Percentiles rank a stretch among this genome's conserved stretches.
These are phyloP conservation scores for Cordyceps sp. DNA, from an alignment of 2,329 filamentous ascomycete species.

Conservation along the genomic window DNA sequence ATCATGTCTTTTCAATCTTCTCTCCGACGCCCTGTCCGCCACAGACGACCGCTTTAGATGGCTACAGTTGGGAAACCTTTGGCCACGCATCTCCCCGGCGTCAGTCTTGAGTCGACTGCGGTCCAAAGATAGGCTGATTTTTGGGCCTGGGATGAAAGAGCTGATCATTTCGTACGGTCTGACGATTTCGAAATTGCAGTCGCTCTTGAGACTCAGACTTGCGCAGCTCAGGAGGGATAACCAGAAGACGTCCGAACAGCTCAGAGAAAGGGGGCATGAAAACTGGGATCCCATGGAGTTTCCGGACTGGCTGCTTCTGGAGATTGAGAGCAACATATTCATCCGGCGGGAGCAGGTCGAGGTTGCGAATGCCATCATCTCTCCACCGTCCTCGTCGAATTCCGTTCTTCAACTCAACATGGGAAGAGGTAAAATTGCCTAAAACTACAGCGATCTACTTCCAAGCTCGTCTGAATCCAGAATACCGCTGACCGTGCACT, in stretches of 20 bases:
- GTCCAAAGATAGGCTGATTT: conserved; percentile 3
- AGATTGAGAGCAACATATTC: conserved; percentile 47
- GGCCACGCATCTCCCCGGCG: conserved; percentile 25
- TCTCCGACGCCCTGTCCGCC: neutral
- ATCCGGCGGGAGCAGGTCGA: conserved; percentile 45
- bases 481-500: conserved; percentile 14
- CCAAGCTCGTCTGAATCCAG: too few relatives aligned
- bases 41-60: conserved; percentile 10
- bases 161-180: conserved; percentile 25
- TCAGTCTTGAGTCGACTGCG: conserved; percentile 30
- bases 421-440: conserved; percentile 31
- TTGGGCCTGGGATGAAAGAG: conserved; percentile 19
- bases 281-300: conserved; percentile 38
- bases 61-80: conserved; percentile 23
- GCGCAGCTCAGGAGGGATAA: neutral
- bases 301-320: conserved; percentile 49
- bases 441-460: neutral
- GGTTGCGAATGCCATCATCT: conserved; percentile 43
- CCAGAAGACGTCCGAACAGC: neutral
- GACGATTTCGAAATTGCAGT: conserved; percentile 25
- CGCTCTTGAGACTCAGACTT: conserved; percentile 20
- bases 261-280: conserved; percentile 16
- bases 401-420: conserved; percentile 52
- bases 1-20: neutral
- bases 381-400: conserved; percentile 31